Evolutionary conservation across 768 basidiomycete genomes (phyloP), one percentile per base, ranked within the genome.

Genomic region (Rhodotorula paludigena): DNA sequence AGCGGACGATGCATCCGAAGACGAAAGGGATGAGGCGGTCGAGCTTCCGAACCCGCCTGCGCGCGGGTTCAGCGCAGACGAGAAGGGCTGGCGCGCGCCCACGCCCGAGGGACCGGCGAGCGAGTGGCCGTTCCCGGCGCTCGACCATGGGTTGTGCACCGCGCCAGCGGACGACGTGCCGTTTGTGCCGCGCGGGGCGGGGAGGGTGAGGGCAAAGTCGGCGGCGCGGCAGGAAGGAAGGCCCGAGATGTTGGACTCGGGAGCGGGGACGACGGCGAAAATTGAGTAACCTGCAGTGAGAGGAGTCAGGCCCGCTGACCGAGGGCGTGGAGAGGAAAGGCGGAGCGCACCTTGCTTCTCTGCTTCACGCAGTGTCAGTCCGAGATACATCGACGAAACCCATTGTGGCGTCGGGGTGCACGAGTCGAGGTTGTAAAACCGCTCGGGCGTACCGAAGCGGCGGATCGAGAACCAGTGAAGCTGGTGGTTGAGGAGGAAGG

Each of bases 341-440:
- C 21, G 9, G 16, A 20, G 18, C 66, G 35, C 25, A 72, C 74
- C 75, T 64, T 73, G 64, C 0, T 64, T 33, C 47, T 76, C 73
- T 9, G 72, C 72, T 57, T 76, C 69, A 28, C 68, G 56, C 10
- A 76, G 59, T 28, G 67, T 63, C 12, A 76, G 47, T 23, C 75
- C 75, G 23, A 76, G 66, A 41, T 68, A 74, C 39, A 64, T 71
- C n/a, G 67, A 52, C 3, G 64, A 65, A 20, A 76, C 58, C 66
- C 73, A 72, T 32, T 59, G 53, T n/a, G 75, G 71, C 28, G 49
- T 12, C 5, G 66, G 60, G n/a, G 53, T 60, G 61, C 70, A 74
- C 20, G 71, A 73, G 57, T 76, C 74, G 59, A 76, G 69, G 63
- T 68, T 72, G 71, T 75, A 71, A 44, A 64, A 69, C 8, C 73